These are phyloP conservation scores for Nematocida homosporus DNA, from an alignment of 371 early-diverging fungal species.

Conservation along the genomic window DNA sequence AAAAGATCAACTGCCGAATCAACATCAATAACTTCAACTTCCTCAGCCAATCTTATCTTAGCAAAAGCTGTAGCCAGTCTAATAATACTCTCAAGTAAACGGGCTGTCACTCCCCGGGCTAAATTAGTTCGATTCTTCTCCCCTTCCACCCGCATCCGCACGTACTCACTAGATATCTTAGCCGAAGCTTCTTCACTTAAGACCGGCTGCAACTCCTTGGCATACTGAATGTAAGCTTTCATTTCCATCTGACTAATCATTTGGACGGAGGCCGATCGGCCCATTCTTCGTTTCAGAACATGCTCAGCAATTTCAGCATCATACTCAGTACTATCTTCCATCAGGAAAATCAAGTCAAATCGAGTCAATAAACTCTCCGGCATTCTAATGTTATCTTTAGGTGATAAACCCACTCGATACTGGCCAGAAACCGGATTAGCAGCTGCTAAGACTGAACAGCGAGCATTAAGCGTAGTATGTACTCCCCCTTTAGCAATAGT, in stretches of 20 bases:
- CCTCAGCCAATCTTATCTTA: slow-evolving; percentile 74
- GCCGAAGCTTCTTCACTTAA: slow-evolving; percentile 59
- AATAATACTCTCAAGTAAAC: slow-evolving; percentile 95
- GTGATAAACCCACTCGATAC: slow-evolving; percentile 60
- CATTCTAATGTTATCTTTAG: slow-evolving; percentile 67
- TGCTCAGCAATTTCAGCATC: slow-evolving; percentile 66
- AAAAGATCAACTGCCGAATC: slow-evolving; percentile 60
- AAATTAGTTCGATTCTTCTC: slow-evolving; percentile 63
- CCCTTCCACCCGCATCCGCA: slow-evolving; percentile 61
- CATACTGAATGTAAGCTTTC: slow-evolving; percentile 69
- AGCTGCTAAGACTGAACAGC: slow-evolving; percentile 94
- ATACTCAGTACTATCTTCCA: slow-evolving; percentile 79
- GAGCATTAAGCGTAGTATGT: slow-evolving; percentile 90
- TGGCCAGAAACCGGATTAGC: slow-evolving; percentile 93
- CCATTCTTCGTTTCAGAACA: slow-evolving; percentile 64
- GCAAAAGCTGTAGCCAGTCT: slow-evolving; percentile 95
- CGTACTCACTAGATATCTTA: slow-evolving; percentile 60
- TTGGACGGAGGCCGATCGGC: not conserved
- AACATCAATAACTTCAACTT: slow-evolving; percentile 71
- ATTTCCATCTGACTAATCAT: slow-evolving; percentile 57
- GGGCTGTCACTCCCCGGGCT: slow-evolving; percentile 79
- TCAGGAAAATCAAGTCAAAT: slow-evolving; percentile 80
- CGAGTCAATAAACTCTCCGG: slow-evolving; percentile 69
- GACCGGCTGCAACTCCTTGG: slow-evolving; percentile 67
- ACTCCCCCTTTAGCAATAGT: slow-evolving; percentile 95